Percentiles rank a stretch among this genome's conserved stretches.
phyloP scores from a whole-genome alignment of 305 asterid genomes.

The Fraxinus ornus region DNA sequence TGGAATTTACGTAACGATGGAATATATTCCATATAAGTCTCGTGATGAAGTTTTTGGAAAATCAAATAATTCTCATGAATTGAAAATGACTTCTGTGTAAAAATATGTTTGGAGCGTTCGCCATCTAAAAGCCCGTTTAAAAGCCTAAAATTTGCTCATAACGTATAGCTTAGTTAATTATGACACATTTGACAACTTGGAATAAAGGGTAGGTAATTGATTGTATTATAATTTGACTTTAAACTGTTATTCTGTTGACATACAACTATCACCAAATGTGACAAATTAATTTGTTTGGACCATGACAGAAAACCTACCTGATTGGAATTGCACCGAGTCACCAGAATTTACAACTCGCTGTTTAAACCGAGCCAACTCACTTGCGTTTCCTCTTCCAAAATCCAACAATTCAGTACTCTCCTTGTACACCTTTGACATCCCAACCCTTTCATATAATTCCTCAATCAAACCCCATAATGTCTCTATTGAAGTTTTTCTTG shows the following conservation, averaged over 20 bases:
- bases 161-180: neutral
- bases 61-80: neutral
- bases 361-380: slow-evolving; percentile 76
- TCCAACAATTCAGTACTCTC: slow-evolving; percentile 39
- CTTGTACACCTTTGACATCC: slow-evolving; percentile 30
- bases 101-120: neutral
- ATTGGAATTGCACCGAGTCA: slow-evolving; percentile 49
- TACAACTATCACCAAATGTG: neutral
- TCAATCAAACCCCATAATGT: slow-evolving; percentile 48
- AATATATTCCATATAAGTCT: no score
- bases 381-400: slow-evolving; percentile 27
- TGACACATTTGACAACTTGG: neutral
- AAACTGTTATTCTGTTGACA: neutral
- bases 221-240: neutral
- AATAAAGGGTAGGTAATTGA: neutral
- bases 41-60: no score
- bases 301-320: slow-evolving; percentile 36
- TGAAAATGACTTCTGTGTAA: neutral
- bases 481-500: slow-evolving; percentile 50
- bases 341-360: slow-evolving; percentile 26
- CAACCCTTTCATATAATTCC: slow-evolving; percentile 42
- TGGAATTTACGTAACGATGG: neutral
- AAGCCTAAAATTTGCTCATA: neutral
- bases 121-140: neutral
- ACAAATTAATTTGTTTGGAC: neutral